Evolutionary conservation across 2,329 filamentous ascomycete genomes (phyloP), one percentile per base, ranked within the genome.

Genomic region (Macrophomina pseudophaseolina): DNA sequence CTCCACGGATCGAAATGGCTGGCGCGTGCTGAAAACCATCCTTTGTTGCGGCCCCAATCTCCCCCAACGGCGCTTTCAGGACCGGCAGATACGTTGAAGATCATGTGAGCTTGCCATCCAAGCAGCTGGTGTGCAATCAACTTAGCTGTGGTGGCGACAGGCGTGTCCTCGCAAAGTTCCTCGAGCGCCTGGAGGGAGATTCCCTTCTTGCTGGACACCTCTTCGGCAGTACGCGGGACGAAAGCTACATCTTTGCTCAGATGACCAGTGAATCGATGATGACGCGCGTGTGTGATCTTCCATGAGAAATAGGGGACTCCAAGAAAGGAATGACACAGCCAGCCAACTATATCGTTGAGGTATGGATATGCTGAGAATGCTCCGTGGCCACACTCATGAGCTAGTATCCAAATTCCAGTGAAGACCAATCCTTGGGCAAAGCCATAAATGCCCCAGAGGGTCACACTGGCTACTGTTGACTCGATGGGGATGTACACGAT

Each of bases 231-330:
- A 59, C 68, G 70, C 6, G 78, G 78, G 1, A 79, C 77, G 46
- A 78, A 80, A 9, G 75, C 76, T 12, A 74, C 77, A 75, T 91
- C 88, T 80, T 87, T 88, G 67, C 88, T 84, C 80, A 90, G 87
- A 79, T 91, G 85, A 69, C 87, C 87, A 48, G 87, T 88, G 78
- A 86, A 89, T 70, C 85, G 85, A 79, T 92, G 90, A 78, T 92
- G 90, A 58, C 89, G 85, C 67, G 85, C 84, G 77, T 92, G 90
- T 33, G 86, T 88, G 75, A 87, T 88, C 79, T 90, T 88, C 90
- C 90, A 92, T 58, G 86, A 88, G 80, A 91, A 91, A 80, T 89
- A 92, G 3, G 90, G 90, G 2, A 90, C 88, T 68, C 90, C 76
- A 46, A 91, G 82, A 67, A 84, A 81, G 6, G 87, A 90, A 82